Percentiles rank a stretch among this genome's conserved stretches.
Conservation (phyloP, 495 filamentous ascomycete genomes). For the Lasiosphaeris hirsuta region DNA sequence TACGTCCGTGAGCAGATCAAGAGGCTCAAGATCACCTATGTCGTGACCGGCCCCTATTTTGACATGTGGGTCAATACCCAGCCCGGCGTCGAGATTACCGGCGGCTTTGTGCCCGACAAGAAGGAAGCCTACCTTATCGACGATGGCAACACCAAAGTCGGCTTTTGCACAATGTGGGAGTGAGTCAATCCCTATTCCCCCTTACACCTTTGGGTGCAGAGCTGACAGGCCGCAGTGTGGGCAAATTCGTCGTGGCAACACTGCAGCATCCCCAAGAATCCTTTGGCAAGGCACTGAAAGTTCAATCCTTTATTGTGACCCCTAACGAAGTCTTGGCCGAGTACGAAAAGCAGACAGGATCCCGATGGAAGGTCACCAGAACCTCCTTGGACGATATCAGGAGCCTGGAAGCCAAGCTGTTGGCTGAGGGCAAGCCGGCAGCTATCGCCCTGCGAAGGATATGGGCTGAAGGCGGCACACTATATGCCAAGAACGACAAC, state of each 20-base stretch:
- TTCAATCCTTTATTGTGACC: slow-evolving; percentile 68
- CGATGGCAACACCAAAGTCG: slow-evolving; percentile 53
- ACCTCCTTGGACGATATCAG: slow-evolving; percentile 50
- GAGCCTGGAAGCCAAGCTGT: slow-evolving; percentile 52
- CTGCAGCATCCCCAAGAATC: slow-evolving; percentile 53
- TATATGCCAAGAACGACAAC: slow-evolving; percentile 68
- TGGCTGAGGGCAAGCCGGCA: slow-evolving; percentile 48
- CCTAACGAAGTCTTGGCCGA: slow-evolving; percentile 60
- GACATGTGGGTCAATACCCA: slow-evolving; percentile 57
- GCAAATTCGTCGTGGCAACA: slow-evolving; percentile 58
- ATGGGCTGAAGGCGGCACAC: slow-evolving; percentile 67
- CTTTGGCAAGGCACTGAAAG: slow-evolving; percentile 55
- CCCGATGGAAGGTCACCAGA: slow-evolving; percentile 52
- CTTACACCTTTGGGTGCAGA: background rate
- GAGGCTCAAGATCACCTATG: slow-evolving; percentile 59
- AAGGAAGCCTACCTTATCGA: slow-evolving; percentile 59
- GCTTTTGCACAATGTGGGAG: slow-evolving; percentile 67
- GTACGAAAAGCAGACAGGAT: slow-evolving; percentile 62
- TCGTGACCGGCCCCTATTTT: slow-evolving; percentile 68
- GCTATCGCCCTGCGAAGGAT: slow-evolving; percentile 66
- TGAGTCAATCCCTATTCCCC: slow-evolving; percentile 36
- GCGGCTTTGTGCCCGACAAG: slow-evolving; percentile 53
- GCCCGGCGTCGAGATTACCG: slow-evolving; percentile 33
- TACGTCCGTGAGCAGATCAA: slow-evolving; percentile 50
- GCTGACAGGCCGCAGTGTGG: slow-evolving; percentile 48